Base-by-base conservation (phyloP, 2,329 filamentous ascomycete genomes). In the Colletotrichum sp. region DNA sequence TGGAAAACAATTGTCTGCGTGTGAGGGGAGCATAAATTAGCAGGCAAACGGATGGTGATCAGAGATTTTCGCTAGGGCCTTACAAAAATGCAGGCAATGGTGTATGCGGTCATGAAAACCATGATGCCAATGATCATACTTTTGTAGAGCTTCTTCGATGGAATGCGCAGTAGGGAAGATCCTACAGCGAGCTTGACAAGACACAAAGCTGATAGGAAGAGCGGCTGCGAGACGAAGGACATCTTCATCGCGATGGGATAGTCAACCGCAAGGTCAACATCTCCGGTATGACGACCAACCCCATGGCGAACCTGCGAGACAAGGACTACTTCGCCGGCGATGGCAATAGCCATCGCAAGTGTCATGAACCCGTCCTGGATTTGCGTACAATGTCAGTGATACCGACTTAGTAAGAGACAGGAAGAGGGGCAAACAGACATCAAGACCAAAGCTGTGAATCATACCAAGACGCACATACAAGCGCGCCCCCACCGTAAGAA, bases 391-490 rank as follows among this genome's bases (percentile, higher is more conserved):
- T 34, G 36, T 66, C 16, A 66, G 47, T 1, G 12, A n/a, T 18
- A 29, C 6, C 11, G 9, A 18, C 16, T 6, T 16, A 12, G 7
- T 21, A 2, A 24, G 13, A 9, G 1, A 8, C 4, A 24, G 29
- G 15, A 18, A 18, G 38, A 24, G 24, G 5, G 8, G 15, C 8
- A n/a, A 21, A 77, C 81, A 69, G 74, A 82, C 88, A 80, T 90
- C 89, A 29, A 81, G 76, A 3, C 88, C 87, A 58, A 87, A 81
- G 33, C 85, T 86, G 29, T 84, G 86, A 58, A 90, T 82, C 78
- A 90, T 84, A 13, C 79, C 77, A 4, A 83, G 31, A 13, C 88
- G 83, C 31, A 89, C 88, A 71, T 87, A 88, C 38, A 85, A 78
- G 34, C 87, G 83, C n/a, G 85, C 78, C 6, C 82, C 8, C 2